A percentile compares a stretch with the other conserved stretches of the same genome.
Conservation (phyloP, 1,139 yeast genomes). For the Kodamaea sp. region DNA sequence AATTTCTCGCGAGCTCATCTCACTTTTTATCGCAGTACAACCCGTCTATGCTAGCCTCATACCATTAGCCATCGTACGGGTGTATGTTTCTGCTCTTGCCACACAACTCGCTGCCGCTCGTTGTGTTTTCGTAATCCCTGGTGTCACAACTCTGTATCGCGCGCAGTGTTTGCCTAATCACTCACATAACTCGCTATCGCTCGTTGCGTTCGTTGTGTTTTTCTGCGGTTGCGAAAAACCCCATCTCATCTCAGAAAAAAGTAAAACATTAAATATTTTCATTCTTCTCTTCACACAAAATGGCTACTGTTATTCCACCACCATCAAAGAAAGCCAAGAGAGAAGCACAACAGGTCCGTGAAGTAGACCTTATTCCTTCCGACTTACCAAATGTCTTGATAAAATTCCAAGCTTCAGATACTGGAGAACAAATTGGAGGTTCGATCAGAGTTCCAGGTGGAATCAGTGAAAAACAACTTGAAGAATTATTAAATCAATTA, state of each 20-base stretch:
- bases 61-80: no score
- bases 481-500: conserved; percentile 76
- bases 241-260: conserved; percentile 4
- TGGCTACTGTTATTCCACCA: conserved; percentile 96
- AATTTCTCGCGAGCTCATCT: no score
- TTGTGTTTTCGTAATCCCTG: no score
- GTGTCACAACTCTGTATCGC: no score
- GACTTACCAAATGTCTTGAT: conserved; percentile 86
- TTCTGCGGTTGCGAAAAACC: conserved; percentile 1
- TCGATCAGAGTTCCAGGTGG: conserved; percentile 90
- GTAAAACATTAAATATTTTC: not conserved
- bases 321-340: conserved; percentile 86
- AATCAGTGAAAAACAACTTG: conserved; percentile 80
- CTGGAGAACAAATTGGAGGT: conserved; percentile 87
- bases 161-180: no score
- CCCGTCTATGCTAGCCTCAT: no score
- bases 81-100: no score
- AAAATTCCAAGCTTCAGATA: conserved; percentile 88
- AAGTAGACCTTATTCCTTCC: conserved; percentile 67
- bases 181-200: no score
- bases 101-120: no score
- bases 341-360: conserved; percentile 78
- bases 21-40: no score
- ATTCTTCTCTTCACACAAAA: conserved; percentile 20
- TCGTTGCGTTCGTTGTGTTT: no score